These are phyloP conservation scores for Zygoascus bituminiphila DNA, from an alignment of 805 yeast species.

Conservation along the genomic window DNA sequence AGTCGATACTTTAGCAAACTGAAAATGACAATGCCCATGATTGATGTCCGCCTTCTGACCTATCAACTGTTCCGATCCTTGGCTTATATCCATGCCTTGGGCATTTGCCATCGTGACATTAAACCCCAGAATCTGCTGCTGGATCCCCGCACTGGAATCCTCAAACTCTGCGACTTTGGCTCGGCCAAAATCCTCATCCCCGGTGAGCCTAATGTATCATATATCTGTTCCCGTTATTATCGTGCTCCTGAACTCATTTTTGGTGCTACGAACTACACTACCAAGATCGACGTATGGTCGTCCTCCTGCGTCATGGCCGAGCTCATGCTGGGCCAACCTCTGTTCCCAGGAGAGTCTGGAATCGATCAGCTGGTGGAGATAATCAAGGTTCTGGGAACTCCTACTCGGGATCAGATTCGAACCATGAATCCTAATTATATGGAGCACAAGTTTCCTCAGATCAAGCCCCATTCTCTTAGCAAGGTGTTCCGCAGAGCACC, in stretches of 20 bases:
- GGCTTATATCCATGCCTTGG: constrained; percentile 61
- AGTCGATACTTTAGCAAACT: constrained; percentile 55
- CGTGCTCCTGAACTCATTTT: constrained; percentile 96
- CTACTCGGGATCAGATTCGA: constrained; percentile 81
- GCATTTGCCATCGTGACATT: constrained; percentile 85
- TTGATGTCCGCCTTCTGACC: constrained; percentile 84
- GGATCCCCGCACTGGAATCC: constrained; percentile 74
- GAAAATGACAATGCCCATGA: constrained; percentile 72
- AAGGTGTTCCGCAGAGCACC: constrained; percentile 72
- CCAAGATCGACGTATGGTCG: constrained; percentile 96
- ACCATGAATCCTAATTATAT: constrained; percentile 95
- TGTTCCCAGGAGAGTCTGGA: constrained; percentile 97
- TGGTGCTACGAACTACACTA: constrained; percentile 94
- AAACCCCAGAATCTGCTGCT: constrained; percentile 85
- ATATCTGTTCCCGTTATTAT: constrained; percentile 93
- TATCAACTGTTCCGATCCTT: constrained; percentile 71
- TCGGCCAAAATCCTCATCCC: constrained; percentile 88
- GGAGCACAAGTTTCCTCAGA: constrained; percentile 88
- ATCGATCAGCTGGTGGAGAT: constrained; percentile 96
- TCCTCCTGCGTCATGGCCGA: constrained; percentile 96
- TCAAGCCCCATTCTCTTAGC: constrained; percentile 44
- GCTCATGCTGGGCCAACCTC: constrained; percentile 86
- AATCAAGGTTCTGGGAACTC: constrained; percentile 92
- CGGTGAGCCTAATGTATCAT: constrained; percentile 87
- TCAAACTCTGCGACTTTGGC: constrained; percentile 95